Conservation (phyloP, 2,329 filamentous ascomycete genomes). For the Microcyclospora tardicrescens region DNA sequence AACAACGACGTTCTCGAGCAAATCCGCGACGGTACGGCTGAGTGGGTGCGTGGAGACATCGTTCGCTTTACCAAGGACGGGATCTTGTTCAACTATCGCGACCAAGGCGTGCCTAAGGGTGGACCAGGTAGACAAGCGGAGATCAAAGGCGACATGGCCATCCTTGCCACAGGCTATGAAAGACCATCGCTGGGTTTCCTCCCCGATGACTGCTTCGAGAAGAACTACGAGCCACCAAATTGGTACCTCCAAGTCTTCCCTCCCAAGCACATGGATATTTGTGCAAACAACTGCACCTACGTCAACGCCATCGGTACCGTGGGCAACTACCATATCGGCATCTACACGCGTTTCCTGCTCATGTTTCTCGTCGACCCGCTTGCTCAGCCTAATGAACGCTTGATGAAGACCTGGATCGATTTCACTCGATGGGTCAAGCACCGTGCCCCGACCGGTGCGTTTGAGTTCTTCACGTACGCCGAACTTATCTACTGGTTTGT, state of each 20-base stretch:
- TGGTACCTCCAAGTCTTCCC: conserved; percentile 87
- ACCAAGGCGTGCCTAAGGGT: conserved; percentile 59
- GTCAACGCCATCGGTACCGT: conserved; percentile 69
- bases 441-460: conserved; percentile 57
- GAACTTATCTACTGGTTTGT: conserved; percentile 78
- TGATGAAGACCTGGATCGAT: conserved; percentile 81
- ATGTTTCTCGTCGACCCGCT: conserved; percentile 77
- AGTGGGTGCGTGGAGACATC: conserved; percentile 75
- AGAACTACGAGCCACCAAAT: conserved; percentile 65
- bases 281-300: conserved; percentile 75
- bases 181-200: conserved; percentile 62
- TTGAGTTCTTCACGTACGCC: conserved; percentile 82
- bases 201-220: conserved; percentile 56
- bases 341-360: conserved; percentile 72
- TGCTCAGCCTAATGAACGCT: conserved; percentile 54
- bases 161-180: conserved; percentile 74
- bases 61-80: conserved; percentile 53
- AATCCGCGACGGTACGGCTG: conserved; percentile 56
- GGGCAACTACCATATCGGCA: conserved; percentile 80
- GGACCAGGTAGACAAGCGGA: conserved; percentile 56
- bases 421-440: conserved; percentile 63
- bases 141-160: conserved; percentile 60
- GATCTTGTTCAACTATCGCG: conserved; percentile 57
- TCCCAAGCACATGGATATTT: conserved; percentile 57
- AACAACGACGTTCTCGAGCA: conserved; percentile 70